Evolutionary conservation across 2,329 filamentous ascomycete species (phyloP).

Genomic region (Penicillium polonicum): DNA sequence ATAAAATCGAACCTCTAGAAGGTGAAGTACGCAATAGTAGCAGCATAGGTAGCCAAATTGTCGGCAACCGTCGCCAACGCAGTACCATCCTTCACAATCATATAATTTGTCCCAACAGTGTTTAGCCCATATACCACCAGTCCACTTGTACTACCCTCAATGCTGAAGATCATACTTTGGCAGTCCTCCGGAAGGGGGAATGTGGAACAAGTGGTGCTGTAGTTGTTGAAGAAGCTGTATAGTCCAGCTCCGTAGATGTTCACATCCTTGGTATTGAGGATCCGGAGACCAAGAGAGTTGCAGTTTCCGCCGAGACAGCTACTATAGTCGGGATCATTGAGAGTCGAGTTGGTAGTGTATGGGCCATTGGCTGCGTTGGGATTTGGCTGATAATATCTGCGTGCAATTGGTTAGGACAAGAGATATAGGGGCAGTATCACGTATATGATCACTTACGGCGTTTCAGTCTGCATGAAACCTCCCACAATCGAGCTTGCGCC

Average conservation of each 20-base stretch:
- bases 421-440: background rate
- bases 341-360: conserved; percentile 29
- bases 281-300: conserved; percentile 51
- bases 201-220: conserved; percentile 46
- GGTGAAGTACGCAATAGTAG: conserved; percentile 45
- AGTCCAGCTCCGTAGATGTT: conserved; percentile 53
- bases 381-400: conserved; percentile 41
- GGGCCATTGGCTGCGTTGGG: conserved; percentile 36
- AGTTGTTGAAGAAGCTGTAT: conserved; percentile 57
- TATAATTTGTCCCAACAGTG: conserved; percentile 47
- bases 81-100: conserved; percentile 47
- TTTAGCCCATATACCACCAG: conserved; percentile 49
- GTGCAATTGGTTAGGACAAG: background rate
- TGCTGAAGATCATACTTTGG: conserved; percentile 50
- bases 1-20: conserved; percentile 8
- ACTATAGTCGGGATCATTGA: conserved; percentile 40
- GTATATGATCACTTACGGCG: conserved; percentile 28
- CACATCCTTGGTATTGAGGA: conserved; percentile 46
- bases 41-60: conserved; percentile 48
- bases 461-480: conserved; percentile 42
- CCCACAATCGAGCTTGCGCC: conserved; percentile 34
- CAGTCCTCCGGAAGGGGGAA: conserved; percentile 44
- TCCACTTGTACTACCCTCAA: conserved; percentile 42
- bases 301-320: conserved; percentile 34
- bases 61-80: conserved; percentile 47